Conservation (phyloP, 1,284 basidiomycete species). For the Sporisorium iseilematis-ciliati region DNA sequence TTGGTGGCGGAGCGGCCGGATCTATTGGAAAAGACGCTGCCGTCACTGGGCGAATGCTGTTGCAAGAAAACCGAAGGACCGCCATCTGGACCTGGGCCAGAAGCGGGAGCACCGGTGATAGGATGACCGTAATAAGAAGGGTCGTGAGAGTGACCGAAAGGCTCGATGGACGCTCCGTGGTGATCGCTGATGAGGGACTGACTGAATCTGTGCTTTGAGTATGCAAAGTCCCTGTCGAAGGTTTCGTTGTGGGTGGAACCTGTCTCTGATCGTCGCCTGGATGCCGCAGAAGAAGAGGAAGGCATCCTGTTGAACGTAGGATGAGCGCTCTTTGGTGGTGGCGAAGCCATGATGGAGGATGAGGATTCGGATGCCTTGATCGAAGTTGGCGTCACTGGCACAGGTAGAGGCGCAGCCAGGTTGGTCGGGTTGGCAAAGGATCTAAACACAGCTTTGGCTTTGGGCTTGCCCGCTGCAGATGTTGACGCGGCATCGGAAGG, state of each 20-base stretch:
- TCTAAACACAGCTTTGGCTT: constrained; percentile 60
- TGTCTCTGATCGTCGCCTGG: constrained; percentile 34
- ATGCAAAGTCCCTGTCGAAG: constrained; percentile 19
- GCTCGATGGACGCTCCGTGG: constrained; percentile 7
- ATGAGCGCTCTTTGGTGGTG: constrained; percentile 15
- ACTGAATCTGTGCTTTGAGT: constrained; percentile 21
- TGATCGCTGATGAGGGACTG: constrained; percentile 14
- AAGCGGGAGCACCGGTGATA: neutral
- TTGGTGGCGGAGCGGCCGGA: constrained; percentile 33
- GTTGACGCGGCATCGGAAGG: neutral
- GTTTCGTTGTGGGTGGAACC: constrained; percentile 15
- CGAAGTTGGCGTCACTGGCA: constrained; percentile 16
- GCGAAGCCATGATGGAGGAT: constrained; percentile 22
- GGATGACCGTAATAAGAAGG: constrained; percentile 40
- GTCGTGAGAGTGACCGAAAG: constrained; percentile 36
- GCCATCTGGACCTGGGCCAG: constrained; percentile 12
- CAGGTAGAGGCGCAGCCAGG: constrained; percentile 50
- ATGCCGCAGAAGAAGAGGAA: constrained; percentile 23
- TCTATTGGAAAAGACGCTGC: constrained; percentile 31
- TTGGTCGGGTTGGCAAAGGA: constrained; percentile 62
- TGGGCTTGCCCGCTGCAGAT: constrained; percentile 32
- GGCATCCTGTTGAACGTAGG: constrained; percentile 18
- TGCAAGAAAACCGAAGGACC: constrained; percentile 35
- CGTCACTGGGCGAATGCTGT: constrained; percentile 45
- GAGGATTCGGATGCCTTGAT: constrained; percentile 12